Evolutionary conservation across 805 yeast genomes (phyloP), one percentile per base, ranked within the genome.

Genomic region (Naumovozyma baii): DNA sequence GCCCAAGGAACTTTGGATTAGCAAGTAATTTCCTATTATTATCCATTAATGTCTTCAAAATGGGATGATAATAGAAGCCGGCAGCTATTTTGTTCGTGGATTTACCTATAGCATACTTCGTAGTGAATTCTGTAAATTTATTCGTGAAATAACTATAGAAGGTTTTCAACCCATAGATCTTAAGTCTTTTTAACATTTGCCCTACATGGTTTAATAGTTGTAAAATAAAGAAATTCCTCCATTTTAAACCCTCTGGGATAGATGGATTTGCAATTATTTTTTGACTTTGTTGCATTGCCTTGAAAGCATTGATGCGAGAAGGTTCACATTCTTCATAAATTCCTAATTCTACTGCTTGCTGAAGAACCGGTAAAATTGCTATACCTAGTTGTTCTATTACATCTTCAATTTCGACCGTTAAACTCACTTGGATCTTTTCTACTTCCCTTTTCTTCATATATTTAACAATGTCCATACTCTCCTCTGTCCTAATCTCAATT

Each of bases 401-500:
- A 28, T 72, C 75, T 12, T 61, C 60, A 41, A 84, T 80, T 22
- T 80, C 84, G 1, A 61, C 58, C 1, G 74, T 70, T 9, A 68
- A 58, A 1, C 66, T 72, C 12, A 83, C 78, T 2, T 71, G 69
- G 4, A 82, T 62, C 51, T 80, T 72, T 19, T 73, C 80, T 5
- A 81, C 69, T 14, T 68, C 70, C 41, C 83, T 81, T 13, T 65
- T 59, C 50, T 83, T 87, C 70, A 90, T 80, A 52, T 88, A 86
- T 52, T 72, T 78, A n/a, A 67, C 64, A 8, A 86, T 80, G 57
- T 94, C 97, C 14, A 76, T 68, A 47, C 92, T 80, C 29, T 74
- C 73, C 54, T 92, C 97, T 0, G 96, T 83, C 43, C 97, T 67
- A 16, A 88, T 76, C 56, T 90, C 96, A 33, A 87, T 78, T 39